Evolutionary conservation across 768 basidiomycete species (phyloP).

Genomic region (Leucocoprinus birnbaumii): DNA sequence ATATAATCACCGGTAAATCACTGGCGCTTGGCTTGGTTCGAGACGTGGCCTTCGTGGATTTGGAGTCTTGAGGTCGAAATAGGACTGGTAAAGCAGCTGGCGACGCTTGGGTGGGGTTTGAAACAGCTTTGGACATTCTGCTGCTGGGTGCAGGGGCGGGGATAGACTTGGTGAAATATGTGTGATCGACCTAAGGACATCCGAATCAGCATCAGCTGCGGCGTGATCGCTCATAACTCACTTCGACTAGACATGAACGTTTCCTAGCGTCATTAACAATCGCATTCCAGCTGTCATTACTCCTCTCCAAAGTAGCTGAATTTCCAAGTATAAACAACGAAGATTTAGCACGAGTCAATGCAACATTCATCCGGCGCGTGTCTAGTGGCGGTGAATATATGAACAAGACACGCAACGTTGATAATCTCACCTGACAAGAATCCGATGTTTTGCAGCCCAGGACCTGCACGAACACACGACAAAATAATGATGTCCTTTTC

Average conservation of each 20-base stretch:
- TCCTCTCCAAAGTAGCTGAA: constrained; percentile 83
- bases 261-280: constrained; percentile 77
- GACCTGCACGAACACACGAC: constrained; percentile 93
- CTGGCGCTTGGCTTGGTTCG: background rate
- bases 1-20: background rate
- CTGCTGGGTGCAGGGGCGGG: background rate
- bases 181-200: constrained; percentile 19
- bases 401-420: constrained; percentile 1
- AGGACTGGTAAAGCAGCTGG: background rate
- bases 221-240: constrained; percentile 28
- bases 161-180: constrained; percentile 20
- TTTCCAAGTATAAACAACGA: constrained; percentile 94
- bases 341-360: constrained; percentile 92
- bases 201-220: constrained; percentile 17
- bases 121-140: background rate
- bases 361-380: constrained; percentile 95
- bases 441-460: constrained; percentile 78
- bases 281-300: constrained; percentile 73
- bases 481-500: constrained; percentile 98
- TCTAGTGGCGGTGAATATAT: constrained; percentile 36
- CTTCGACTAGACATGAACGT: constrained; percentile 62
- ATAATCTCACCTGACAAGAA: constrained; percentile 71
- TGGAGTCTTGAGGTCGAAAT: constrained; percentile 7
- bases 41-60: background rate
- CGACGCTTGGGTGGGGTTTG: background rate